phyloP scores from a whole-genome alignment of 2,329 filamentous ascomycete genomes.

The Apiospora hydei region DNA sequence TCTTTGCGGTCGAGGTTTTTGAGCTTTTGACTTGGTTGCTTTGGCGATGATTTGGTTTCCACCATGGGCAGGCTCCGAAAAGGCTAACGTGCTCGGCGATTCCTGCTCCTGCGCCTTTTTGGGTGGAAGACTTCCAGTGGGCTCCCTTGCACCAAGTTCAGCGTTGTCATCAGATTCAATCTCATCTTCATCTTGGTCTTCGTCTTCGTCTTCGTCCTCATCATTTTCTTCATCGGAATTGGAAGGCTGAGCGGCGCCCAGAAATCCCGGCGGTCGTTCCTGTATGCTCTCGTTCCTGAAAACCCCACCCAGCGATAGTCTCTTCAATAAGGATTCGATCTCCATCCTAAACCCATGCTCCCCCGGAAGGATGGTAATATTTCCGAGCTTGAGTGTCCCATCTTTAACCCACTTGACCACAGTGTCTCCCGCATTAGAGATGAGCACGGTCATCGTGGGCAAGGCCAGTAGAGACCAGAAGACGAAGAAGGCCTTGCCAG shows the following conservation, averaged over 20 bases:
- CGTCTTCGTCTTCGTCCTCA: conserved; percentile 31
- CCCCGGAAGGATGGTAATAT: conserved; percentile 66
- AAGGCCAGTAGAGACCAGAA: conserved; percentile 88
- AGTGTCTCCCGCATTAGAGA: conserved; percentile 84
- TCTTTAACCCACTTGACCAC: conserved; percentile 71
- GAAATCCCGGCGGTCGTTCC: conserved; percentile 50
- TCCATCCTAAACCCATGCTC: conserved; percentile 57
- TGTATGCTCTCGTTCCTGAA: conserved; percentile 48
- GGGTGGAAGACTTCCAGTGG: neutral
- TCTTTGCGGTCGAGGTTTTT: neutral
- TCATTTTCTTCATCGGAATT: conserved; percentile 35
- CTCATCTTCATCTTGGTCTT: conserved; percentile 33
- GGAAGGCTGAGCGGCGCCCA: conserved; percentile 43
- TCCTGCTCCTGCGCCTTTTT: too few species aligned
- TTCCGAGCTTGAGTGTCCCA: conserved; percentile 62
- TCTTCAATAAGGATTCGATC: conserved; percentile 51
- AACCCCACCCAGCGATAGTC: conserved; percentile 51
- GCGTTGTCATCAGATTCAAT: conserved; percentile 35
- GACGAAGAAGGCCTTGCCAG: conserved; percentile 87
- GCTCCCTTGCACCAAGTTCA: neutral
- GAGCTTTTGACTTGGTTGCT: neutral
- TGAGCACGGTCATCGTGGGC: conserved; percentile 87
- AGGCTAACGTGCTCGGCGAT: neutral
- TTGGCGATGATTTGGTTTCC: neutral
- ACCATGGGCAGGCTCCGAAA: neutral